Conservation (phyloP, 2,329 filamentous ascomycete species). For the Diaporthe sp. region DNA sequence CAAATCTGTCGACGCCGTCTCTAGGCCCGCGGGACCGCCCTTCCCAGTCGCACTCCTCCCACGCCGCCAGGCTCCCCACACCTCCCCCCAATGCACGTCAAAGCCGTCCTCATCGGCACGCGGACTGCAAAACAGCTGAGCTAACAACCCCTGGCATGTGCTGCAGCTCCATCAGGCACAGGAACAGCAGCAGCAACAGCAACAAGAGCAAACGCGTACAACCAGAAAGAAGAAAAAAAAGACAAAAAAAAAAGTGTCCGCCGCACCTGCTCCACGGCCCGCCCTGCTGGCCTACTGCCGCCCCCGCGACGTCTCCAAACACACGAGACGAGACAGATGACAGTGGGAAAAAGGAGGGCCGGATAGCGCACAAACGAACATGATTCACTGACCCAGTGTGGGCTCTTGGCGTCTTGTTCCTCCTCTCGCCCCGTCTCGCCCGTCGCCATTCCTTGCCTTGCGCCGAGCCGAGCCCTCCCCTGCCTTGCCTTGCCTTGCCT, state of each 20-base stretch:
- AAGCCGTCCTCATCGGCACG: slow-evolving; percentile 13
- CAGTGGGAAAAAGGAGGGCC: slow-evolving; percentile 25
- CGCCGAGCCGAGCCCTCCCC: slow-evolving; percentile 31
- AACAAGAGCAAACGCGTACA: not conserved
- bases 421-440: slow-evolving; percentile 21
- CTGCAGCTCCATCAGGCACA: slow-evolving; percentile 8
- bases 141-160: slow-evolving; percentile 12
- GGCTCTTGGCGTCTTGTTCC: slow-evolving; percentile 34
- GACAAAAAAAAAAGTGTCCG: not conserved
- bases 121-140: not conserved
- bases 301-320: slow-evolving; percentile 4
- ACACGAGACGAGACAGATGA: slow-evolving; percentile 16
- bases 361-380: slow-evolving; percentile 30
- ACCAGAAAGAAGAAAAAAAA: not conserved
- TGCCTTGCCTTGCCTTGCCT: slow-evolving; percentile 16
- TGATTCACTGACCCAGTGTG: slow-evolving; percentile 32
- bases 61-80: slow-evolving; percentile 9
- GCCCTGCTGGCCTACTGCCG: slow-evolving; percentile 8
- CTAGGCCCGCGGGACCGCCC: slow-evolving; percentile 5
- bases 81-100: slow-evolving; percentile 2
- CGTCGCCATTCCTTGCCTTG: slow-evolving; percentile 12
- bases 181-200: not conserved
- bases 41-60: slow-evolving; percentile 21
- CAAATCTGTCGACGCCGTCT: not conserved
- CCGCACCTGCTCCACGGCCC: slow-evolving; percentile 2